Evolutionary conservation across 176 grass and related monocot genomes (phyloP).

Genomic region (Coix lacrymajobi): DNA sequence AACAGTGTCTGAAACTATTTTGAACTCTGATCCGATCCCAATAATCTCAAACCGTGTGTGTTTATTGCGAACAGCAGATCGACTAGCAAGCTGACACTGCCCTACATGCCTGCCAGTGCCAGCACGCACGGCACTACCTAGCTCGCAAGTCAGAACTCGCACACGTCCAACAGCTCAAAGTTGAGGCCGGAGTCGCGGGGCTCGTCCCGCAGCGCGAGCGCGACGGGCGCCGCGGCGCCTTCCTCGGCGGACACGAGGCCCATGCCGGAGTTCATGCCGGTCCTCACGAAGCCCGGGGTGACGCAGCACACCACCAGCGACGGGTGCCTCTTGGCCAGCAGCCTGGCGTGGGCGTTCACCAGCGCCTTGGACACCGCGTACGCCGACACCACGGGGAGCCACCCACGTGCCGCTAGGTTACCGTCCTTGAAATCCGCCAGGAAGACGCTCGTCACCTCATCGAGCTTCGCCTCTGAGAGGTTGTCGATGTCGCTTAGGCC

Average conservation of each 20-base stretch:
- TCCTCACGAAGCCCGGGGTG: constrained; percentile 47
- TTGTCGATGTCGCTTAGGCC: constrained; percentile 22
- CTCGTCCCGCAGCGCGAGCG: constrained; percentile 23
- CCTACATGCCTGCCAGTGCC: neutral
- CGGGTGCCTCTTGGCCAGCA: constrained; percentile 38
- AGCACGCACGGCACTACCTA: neutral
- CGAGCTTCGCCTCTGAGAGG: constrained; percentile 19
- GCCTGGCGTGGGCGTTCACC: constrained; percentile 45
- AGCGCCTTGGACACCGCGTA: constrained; percentile 47
- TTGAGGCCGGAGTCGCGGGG: constrained; percentile 11
- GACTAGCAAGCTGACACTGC: neutral
- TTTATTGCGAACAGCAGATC: neutral
- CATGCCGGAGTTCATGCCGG: constrained; percentile 37
- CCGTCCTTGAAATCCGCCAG: constrained; percentile 25
- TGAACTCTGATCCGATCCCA: too few species aligned
- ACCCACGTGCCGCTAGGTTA: constrained; percentile 28
- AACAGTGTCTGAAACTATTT: too few species aligned
- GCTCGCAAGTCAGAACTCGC: neutral
- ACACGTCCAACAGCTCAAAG: neutral
- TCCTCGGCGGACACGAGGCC: constrained; percentile 33
- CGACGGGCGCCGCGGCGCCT: constrained; percentile 29
- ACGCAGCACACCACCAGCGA: constrained; percentile 35
- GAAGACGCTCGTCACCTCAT: neutral
- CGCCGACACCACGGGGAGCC: constrained; percentile 20
- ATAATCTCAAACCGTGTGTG: neutral